Percentiles rank a stretch among this genome's conserved stretches.
phyloP scores from a whole-genome alignment of 345 rosid genomes.

The Zanthoxylum bungeanum region DNA sequence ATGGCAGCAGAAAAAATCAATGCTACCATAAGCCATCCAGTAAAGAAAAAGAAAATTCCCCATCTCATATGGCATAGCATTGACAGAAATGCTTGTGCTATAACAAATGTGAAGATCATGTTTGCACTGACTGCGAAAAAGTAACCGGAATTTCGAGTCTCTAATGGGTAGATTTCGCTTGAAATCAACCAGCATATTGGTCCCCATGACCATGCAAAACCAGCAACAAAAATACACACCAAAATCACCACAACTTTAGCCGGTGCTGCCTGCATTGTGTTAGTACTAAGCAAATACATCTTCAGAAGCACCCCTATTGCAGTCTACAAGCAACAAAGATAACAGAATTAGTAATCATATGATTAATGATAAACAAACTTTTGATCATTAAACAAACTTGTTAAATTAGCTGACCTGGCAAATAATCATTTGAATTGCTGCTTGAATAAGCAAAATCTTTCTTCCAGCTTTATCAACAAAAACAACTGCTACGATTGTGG shows the following conservation, averaged over 20 bases:
- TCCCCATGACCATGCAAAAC: conserved; percentile 85
- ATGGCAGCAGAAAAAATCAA: conserved; percentile 21
- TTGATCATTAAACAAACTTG: background rate
- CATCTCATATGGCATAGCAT: conserved; percentile 47
- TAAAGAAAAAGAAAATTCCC: conserved; percentile 59
- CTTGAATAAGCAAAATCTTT: conserved; percentile 33
- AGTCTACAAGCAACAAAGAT: conserved; percentile 12
- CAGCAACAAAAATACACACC: conserved; percentile 45
- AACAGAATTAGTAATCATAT: background rate
- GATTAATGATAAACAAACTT: background rate
- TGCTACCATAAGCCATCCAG: conserved; percentile 36
- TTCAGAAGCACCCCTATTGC: conserved; percentile 40
- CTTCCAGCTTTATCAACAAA: conserved; percentile 43
- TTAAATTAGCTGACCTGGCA: conserved; percentile 23
- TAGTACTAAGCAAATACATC: conserved; percentile 17
- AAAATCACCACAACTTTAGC: conserved; percentile 38
- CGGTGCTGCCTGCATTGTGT: conserved; percentile 15
- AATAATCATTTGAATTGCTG: conserved; percentile 29
- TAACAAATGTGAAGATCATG: conserved; percentile 49
- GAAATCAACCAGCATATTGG: conserved; percentile 70
- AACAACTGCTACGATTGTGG: conserved; percentile 30
- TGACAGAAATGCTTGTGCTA: conserved; percentile 56
- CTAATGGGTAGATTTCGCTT: conserved; percentile 58
- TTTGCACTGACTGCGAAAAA: conserved; percentile 51
- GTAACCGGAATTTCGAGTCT: conserved; percentile 52